Evolutionary conservation across 768 basidiomycete genomes (phyloP), one percentile per base, ranked within the genome.

Genomic region (Mycena polygramma): DNA sequence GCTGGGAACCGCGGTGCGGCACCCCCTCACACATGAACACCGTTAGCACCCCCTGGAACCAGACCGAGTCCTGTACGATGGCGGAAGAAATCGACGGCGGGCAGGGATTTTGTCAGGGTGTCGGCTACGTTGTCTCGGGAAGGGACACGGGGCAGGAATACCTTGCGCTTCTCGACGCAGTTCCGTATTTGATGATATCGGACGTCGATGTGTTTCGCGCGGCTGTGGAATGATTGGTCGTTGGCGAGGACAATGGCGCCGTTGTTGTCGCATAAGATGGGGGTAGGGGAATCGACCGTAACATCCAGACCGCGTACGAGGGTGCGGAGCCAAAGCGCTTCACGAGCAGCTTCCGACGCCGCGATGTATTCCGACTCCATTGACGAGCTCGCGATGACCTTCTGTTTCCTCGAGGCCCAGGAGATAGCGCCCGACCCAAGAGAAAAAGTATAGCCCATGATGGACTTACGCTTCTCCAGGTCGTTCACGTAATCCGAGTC

Each of bases 331-430:
- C n/a, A n/a, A n/a, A n/a, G n/a, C n/a, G n/a, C n/a, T 20, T 70
- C 63, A 11, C 72, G 69, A 15, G 73, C 43, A 7, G 77, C 72
- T 45, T 77, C 70, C 4, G 74, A 72, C 0, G 63, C 52, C 2
- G 37, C 64, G 37, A 66, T 60, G 70, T 82, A 84, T 72, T 85
- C 83, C 0, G 82, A 78, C 61, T 85, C 81, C 4, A 76, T 78
- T 0, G 81, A 81, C 0, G 83, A 85, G 0, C 69, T 57, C 0
- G 83, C 69, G 45, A 83, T 75, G 0, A 76, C 71, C 4, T 74
- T 51, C 72, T 86, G 46, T 17, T 19, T 14, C 7, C 46, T 8
- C 7, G 46, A 48, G 10, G 46, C 46, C 84, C 36, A n/a, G n/a
- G n/a, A n/a, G n/a, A n/a, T n/a, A n/a, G n/a, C n/a, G n/a, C n/a